Conservation (phyloP, 805 yeast species). For the Kazachstania martiniae region DNA sequence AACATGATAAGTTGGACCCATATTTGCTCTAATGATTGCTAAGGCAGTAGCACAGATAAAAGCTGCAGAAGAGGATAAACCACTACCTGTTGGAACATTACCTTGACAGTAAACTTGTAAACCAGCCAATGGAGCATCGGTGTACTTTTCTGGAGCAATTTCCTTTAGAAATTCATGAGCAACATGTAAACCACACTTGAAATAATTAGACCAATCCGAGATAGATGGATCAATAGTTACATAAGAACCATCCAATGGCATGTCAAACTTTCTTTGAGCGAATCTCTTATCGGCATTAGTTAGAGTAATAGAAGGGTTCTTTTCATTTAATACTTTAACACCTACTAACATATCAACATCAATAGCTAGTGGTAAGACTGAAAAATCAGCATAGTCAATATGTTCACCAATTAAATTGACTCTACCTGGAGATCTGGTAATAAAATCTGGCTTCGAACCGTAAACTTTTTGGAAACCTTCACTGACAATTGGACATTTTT, state of each 20-base stretch:
- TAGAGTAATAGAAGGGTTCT: conserved; percentile 21
- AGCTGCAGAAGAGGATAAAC: conserved; percentile 63
- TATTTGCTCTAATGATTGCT: conserved; percentile 44
- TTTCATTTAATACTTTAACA: conserved; percentile 25
- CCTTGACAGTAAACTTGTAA: conserved; percentile 48
- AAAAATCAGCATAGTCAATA: conserved; percentile 55
- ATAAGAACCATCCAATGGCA: conserved; percentile 32
- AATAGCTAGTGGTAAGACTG: conserved; percentile 66
- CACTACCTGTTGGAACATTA: conserved; percentile 62
- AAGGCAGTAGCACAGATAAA: conserved; percentile 55
- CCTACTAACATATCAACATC: conserved; percentile 53
- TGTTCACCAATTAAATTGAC: conserved; percentile 70
- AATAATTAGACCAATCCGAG: conserved; percentile 58
- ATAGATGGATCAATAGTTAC: conserved; percentile 38
- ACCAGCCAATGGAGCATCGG: conserved; percentile 32
- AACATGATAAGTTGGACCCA: conserved; percentile 28
- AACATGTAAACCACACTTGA: conserved; percentile 53
- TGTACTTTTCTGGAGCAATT: conserved; percentile 20
- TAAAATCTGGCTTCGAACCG: conserved; percentile 30
- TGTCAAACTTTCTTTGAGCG: conserved; percentile 27
- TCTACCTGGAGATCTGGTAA: conserved; percentile 63
- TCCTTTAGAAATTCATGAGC: conserved; percentile 40
- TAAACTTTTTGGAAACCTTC: conserved; percentile 18
- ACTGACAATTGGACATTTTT: conserved; percentile 7
- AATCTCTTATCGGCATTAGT: conserved; percentile 31